Base-by-base conservation (phyloP, 331 rosid genomes). In the Ulmus americana region DNA sequence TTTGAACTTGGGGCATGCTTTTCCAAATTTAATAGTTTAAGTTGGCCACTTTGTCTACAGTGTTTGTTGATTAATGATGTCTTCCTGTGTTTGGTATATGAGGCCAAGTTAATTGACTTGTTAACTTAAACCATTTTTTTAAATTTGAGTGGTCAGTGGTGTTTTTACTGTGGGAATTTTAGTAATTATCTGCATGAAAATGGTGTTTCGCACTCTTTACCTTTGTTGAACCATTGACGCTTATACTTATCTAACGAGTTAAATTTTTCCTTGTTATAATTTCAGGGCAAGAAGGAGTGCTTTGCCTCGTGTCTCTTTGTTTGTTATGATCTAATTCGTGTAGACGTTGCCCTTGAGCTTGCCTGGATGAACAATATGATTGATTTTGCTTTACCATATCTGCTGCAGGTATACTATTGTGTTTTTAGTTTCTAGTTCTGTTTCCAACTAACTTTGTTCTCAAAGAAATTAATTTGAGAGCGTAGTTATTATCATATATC, bases 221-320 rank as follows among this genome's bases (percentile, higher is more conserved):
- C 35, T 28, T 28, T 28, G 35, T 28, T 28, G 35, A 28, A 28
- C 35, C 35, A 28, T 28, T 28, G 35, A 28, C 35, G 4, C 35
- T 28, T 1, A 28, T 2, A 28, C 13, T 38, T 10, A 10, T 15
- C 10, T 9, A 5, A 39, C 4, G 12, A 22, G 18, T 14, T n/a
- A 15, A 8, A 44, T 16, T 12, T 28, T 41, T 40, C 6, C 14
- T 20, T 50, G n/a, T 63, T 73, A 64, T 49, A 67, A 73, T 63
- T 83, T 73, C 95, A 94, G 99, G 97, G 95, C 78, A 94, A 90
- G 95, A 94, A 90, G 80, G 99, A 94, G 77, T 94, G 97, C 82
- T 90, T 87, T 66, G 99, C 99, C 12, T 87, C 99, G 5, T 90
- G 99, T 71, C 91, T 94, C 76, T 94, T 90, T 75, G 99, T 94